Percentiles rank a stretch among this genome's conserved stretches.
phyloP scores from a whole-genome alignment of 2,329 filamentous ascomycete genomes.

The Acrodontium crateriforme region DNA sequence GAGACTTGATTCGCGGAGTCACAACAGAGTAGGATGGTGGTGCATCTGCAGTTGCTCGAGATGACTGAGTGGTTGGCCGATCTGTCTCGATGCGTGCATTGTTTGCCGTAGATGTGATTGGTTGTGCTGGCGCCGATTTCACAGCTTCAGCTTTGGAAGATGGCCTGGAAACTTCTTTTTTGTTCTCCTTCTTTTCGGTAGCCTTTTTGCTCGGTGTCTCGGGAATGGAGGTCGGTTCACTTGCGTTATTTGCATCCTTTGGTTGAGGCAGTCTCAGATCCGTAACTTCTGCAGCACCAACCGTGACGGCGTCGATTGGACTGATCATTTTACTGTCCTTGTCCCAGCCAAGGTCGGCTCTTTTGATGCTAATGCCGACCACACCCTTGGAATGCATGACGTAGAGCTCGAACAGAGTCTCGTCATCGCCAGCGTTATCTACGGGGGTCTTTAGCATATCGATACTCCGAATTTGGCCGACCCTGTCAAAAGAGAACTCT shows the following conservation, averaged over 20 bases:
- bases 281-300: constrained; percentile 60
- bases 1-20: constrained; percentile 17
- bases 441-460: constrained; percentile 64
- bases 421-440: constrained; percentile 43
- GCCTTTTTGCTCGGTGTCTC: constrained; percentile 6
- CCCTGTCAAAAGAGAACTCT: constrained; percentile 82
- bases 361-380: constrained; percentile 75
- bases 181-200: constrained; percentile 7
- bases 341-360: constrained; percentile 83
- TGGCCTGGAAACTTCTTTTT: constrained; percentile 12
- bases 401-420: constrained; percentile 82
- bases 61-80: constrained; percentile 6
- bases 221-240: constrained; percentile 6
- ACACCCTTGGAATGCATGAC: constrained; percentile 96
- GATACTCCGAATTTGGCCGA: constrained; percentile 75
- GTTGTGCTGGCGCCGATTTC: constrained; percentile 9
- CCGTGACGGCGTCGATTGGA: constrained; percentile 60
- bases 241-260: constrained; percentile 8
- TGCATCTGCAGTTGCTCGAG: constrained; percentile 12
- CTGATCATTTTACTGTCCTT: constrained; percentile 76
- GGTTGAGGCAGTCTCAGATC: constrained; percentile 38
- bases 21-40: constrained; percentile 29
- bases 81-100: constrained; percentile 5
- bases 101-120: constrained; percentile 8
- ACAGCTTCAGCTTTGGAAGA: constrained; percentile 7